Conservation (phyloP, 2,329 filamentous ascomycete genomes). For the Aspergillus ochraceoroseus region DNA sequence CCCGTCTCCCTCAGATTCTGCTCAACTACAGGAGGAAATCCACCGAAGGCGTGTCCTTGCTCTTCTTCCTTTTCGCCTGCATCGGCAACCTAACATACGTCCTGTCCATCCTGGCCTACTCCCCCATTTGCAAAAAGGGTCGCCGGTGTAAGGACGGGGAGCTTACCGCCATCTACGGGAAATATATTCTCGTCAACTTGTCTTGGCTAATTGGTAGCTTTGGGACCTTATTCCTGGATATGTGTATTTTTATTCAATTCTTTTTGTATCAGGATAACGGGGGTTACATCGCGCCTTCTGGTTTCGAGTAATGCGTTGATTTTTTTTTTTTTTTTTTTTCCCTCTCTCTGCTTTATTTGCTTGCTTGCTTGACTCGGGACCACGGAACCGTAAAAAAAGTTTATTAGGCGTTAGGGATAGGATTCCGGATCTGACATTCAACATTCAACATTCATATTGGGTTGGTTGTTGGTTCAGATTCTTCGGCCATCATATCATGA, state of each 20-base stretch:
- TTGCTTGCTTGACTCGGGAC: no score
- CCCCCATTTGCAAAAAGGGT: conserved; percentile 57
- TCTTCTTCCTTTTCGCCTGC: conserved; percentile 96
- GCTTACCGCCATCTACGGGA: conserved; percentile 61
- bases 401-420: no score
- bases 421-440: no score
- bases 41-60: conserved; percentile 84
- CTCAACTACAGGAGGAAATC: conserved; percentile 90
- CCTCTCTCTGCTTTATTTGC: not conserved
- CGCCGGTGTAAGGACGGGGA: conserved; percentile 61
- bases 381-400: no score
- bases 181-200: conserved; percentile 82
- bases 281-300: no score
- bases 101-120: conserved; percentile 83
- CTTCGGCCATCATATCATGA: no score
- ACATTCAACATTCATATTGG: no score
- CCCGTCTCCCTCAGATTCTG: conserved; percentile 80
- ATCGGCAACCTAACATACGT: conserved; percentile 93
- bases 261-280: conserved; percentile 65
- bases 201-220: conserved; percentile 88
- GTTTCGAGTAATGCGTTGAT: conserved; percentile 1
- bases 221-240: conserved; percentile 78
- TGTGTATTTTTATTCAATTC: conserved; percentile 85
- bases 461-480: no score
- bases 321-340: not conserved